Evolutionary conservation across 805 yeast genomes (phyloP).

Genomic region (Starmerella riodocensis): DNA sequence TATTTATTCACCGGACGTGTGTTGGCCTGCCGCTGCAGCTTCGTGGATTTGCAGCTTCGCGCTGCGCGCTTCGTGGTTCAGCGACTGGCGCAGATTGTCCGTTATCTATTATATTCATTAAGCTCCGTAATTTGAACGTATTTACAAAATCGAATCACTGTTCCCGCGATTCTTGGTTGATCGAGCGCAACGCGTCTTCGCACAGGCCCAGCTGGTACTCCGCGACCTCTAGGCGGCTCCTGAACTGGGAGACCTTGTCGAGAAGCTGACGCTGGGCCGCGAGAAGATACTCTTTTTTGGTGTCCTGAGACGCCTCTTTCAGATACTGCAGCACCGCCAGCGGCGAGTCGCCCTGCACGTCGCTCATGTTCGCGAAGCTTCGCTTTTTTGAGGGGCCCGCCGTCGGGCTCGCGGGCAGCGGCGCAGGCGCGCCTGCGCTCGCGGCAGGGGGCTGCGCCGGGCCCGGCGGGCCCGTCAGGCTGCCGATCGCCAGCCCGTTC

Average conservation of each 20-base stretch:
- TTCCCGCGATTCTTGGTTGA: conserved; percentile 1
- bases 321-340: conserved; percentile 23
- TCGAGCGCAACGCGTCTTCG: conserved; percentile 21
- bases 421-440: background rate
- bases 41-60: too few species aligned
- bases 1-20: too few species aligned
- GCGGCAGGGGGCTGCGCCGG: background rate
- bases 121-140: too few species aligned
- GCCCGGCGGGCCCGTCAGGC: background rate
- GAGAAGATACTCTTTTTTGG: conserved; percentile 26
- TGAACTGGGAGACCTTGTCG: conserved; percentile 25
- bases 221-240: conserved; percentile 21
- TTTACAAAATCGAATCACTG: background rate
- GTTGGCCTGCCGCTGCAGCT: too few species aligned
- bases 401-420: background rate
- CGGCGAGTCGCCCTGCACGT: conserved; percentile 14
- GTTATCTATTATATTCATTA: too few species aligned
- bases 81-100: too few species aligned
- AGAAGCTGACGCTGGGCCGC: conserved; percentile 26
- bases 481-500: too few species aligned
- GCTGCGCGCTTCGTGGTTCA: too few species aligned
- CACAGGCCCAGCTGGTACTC: conserved; percentile 24
- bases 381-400: background rate
- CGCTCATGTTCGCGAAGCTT: background rate
- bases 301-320: conserved; percentile 19